These are phyloP conservation scores for Carex pumila DNA, from an alignment of 176 grass and related monocot genomes.

Conservation along the genomic window DNA sequence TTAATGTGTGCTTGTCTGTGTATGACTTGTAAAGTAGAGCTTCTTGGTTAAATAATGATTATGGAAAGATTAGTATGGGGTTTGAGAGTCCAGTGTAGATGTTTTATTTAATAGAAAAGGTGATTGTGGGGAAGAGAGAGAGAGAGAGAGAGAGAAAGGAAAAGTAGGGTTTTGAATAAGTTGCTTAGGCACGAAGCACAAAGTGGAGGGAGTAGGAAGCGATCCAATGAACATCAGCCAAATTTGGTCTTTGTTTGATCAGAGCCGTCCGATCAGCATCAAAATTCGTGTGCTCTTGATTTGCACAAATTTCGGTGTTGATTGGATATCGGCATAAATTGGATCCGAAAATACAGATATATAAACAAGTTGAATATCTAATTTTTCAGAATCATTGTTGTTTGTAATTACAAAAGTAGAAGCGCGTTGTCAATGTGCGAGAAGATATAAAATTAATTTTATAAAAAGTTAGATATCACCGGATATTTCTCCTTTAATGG, in stretches of 20 bases:
- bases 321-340: too few species aligned
- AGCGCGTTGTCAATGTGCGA: too few species aligned
- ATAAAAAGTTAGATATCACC: too few species aligned
- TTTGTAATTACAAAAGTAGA: neutral
- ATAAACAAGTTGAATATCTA: neutral
- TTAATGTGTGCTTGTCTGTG: neutral
- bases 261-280: too few species aligned
- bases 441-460: too few species aligned
- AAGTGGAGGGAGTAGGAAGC: constrained; percentile 16
- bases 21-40: neutral
- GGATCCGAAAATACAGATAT: too few species aligned
- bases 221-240: too few species aligned
- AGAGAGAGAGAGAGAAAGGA: neutral
- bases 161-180: constrained; percentile 23
- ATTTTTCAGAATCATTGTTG: neutral
- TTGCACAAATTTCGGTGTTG: too few species aligned
- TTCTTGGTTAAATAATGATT: neutral
- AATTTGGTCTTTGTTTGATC: too few species aligned
- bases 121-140: neutral
- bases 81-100: neutral
- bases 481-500: too few species aligned
- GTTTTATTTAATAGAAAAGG: neutral
- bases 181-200: constrained; percentile 28
- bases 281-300: too few species aligned
- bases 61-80: neutral